A percentile compares a stretch with the other conserved stretches of the same genome.
phyloP scores from a whole-genome alignment of 495 filamentous ascomycete species.

The Lasiosphaeris hirsuta region DNA sequence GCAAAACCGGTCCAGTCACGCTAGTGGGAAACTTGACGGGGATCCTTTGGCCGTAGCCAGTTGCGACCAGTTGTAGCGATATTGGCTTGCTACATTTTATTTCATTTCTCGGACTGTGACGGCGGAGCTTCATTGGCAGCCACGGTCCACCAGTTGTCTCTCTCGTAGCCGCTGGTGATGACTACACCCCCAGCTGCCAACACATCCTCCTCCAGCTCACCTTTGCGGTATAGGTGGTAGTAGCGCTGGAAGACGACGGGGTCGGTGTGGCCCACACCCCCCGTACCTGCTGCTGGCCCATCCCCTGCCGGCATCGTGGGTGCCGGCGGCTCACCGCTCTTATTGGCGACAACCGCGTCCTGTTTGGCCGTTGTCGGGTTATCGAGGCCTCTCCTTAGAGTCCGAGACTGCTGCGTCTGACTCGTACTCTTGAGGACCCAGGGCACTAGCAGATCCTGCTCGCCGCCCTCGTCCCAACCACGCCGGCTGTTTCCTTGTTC shows the following conservation, averaged over 20 bases:
- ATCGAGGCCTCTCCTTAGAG: background rate
- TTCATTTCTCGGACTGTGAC: slow-evolving; percentile 12
- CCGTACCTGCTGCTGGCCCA: slow-evolving; percentile 6
- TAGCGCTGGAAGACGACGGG: slow-evolving; percentile 76
- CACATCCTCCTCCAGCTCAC: slow-evolving; percentile 83
- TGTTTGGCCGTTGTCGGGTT: slow-evolving; percentile 7
- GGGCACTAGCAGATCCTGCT: slow-evolving; percentile 93
- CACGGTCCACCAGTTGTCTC: slow-evolving; percentile 94
- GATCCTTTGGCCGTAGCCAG: background rate
- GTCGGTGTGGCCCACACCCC: slow-evolving; percentile 26
- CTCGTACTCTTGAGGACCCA: slow-evolving; percentile 68
- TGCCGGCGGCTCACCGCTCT: slow-evolving; percentile 22
- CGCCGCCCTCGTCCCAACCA: slow-evolving; percentile 84
- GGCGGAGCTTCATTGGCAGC: slow-evolving; percentile 25
- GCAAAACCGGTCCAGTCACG: slow-evolving; percentile 8
- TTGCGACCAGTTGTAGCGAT: slow-evolving; percentile 4
- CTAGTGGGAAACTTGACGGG: slow-evolving; percentile 8
- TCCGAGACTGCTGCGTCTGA: slow-evolving; percentile 14
- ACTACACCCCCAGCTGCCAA: slow-evolving; percentile 69
- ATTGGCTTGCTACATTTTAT: background rate
- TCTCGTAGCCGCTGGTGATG: slow-evolving; percentile 84
- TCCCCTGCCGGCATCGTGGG: background rate
- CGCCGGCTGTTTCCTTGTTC: slow-evolving; percentile 87
- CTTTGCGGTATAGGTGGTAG: slow-evolving; percentile 87
- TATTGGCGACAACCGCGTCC: slow-evolving; percentile 15